Conservation (phyloP, 805 yeast genomes). For the Metschnikowia shivogae region DNA sequence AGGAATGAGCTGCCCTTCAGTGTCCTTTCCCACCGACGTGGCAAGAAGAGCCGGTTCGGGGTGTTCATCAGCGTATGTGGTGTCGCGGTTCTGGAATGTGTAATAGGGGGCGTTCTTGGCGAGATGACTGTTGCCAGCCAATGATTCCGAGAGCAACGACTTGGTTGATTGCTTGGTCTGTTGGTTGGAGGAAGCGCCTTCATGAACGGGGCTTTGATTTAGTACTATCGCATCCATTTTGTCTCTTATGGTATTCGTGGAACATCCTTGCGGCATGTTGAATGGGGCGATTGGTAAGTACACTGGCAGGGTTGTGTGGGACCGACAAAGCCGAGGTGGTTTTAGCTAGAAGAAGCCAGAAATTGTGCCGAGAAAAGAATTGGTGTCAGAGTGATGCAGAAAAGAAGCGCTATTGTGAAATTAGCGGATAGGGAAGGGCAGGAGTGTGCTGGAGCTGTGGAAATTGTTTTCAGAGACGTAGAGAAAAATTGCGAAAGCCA, state of each 20-base stretch:
- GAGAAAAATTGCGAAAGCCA: slow-evolving; percentile 4
- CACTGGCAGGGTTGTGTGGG: too few species aligned
- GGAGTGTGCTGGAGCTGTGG: not conserved
- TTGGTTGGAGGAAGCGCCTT: slow-evolving; percentile 3
- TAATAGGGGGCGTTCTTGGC: slow-evolving; percentile 2
- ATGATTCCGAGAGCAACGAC: slow-evolving; percentile 26
- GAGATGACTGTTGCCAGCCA: slow-evolving; percentile 21
- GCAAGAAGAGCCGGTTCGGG: slow-evolving; percentile 44
- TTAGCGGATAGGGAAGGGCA: too few species aligned
- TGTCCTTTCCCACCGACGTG: slow-evolving; percentile 39
- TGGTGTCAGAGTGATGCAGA: not conserved
- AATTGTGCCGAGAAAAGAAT: too few species aligned
- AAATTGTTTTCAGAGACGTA: slow-evolving; percentile 3
- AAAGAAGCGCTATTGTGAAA: not conserved
- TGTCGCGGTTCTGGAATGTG: slow-evolving; percentile 14
- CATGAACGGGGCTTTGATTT: slow-evolving; percentile 5
- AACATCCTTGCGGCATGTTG: slow-evolving; percentile 14
- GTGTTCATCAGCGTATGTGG: slow-evolving; percentile 29
- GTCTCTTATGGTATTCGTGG: slow-evolving; percentile 15
- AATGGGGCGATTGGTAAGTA: not conserved
- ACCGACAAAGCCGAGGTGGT: not conserved
- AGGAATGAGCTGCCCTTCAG: slow-evolving; percentile 38
- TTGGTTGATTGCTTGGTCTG: slow-evolving; percentile 11
- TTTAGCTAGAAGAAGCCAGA: too few species aligned
- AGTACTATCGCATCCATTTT: slow-evolving; percentile 18